Percentiles rank a stretch among this genome's conserved stretches.
phyloP scores from a whole-genome alignment of 257 asterid genomes.

The Nicotiana knightiana region DNA sequence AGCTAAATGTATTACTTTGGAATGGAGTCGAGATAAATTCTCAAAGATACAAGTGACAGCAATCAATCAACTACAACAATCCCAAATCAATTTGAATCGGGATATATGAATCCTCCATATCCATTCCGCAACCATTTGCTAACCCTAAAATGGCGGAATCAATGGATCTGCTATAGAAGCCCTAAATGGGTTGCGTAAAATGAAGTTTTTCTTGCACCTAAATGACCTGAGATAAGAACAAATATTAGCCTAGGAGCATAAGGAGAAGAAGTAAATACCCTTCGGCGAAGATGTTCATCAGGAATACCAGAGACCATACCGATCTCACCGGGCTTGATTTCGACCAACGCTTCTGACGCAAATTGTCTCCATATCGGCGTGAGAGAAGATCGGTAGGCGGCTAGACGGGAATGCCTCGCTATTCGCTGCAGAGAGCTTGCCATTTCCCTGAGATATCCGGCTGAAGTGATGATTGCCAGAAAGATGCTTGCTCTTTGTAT shows the following conservation, averaged over 20 bases:
- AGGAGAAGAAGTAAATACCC: constrained; percentile 26
- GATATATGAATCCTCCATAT: neutral
- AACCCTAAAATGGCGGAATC: neutral
- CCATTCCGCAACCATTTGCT: neutral
- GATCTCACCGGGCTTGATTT: constrained; percentile 76
- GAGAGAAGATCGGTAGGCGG: constrained; percentile 30
- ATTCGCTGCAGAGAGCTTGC: constrained; percentile 63
- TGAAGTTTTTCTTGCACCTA: neutral
- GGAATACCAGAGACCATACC: constrained; percentile 90
- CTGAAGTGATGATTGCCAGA: neutral
- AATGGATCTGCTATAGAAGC: neutral
- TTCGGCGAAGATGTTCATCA: constrained; percentile 74
- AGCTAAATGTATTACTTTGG: neutral
- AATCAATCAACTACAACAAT: neutral
- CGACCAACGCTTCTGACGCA: constrained; percentile 58
- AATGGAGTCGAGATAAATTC: neutral
- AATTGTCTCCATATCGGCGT: constrained; percentile 44
- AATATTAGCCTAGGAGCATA: neutral
- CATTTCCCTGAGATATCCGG: constrained; percentile 36
- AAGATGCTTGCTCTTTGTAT: neutral
- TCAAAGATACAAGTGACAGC: neutral
- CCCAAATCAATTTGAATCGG: neutral
- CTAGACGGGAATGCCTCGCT: constrained; percentile 34
- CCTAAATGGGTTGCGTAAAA: neutral
- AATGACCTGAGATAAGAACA: neutral